Base-by-base conservation (phyloP, 2,329 filamentous ascomycete species). In the Claviceps humidiphila region DNA sequence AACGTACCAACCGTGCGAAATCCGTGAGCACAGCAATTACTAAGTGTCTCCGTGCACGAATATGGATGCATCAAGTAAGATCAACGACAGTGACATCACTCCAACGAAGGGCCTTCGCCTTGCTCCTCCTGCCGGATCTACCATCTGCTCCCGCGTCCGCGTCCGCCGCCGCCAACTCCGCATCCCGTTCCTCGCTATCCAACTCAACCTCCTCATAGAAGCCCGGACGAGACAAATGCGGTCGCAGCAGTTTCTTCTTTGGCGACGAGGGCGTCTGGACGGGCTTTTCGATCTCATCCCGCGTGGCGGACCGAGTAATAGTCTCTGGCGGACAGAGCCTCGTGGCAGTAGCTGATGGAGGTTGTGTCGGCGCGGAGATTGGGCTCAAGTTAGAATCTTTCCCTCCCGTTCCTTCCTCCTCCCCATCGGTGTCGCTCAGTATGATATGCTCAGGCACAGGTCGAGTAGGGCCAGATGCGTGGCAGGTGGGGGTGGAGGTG, bases 171-270 rank as follows among this genome's bases (percentile, higher is more conserved):
- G 56, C 57, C 22, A 62, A 34, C 48, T 53, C 53, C 6, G 57
- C 59, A 14, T 64, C 61, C 1, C 59, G 57, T 52, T 68, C 57
- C 13, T 62, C 57, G 1, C 54, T 56, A 1, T 60, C 57, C 7
- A 63, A 57, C 16, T 63, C 56, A 2, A 64, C 51, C 37, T 66
- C 70, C 26, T 62, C 59, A 55, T 71, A 68, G 59, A 71, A 74
- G 3, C 72, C 71, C 5, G 59, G 59, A 14, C 60, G 60, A 45
- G 67, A 68, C 26, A 59, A 60, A 43, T 65, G 64, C 13, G 71
- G 68, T 39, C 70, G 57, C 54, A 70, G 64, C 13, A 72, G 54
- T 54, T 67, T 73, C 55, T 71, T 74, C 58, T 60, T 65, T 53
- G 53, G 13, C n/a, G 44, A 37, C 7, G 58, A 56, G 3, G 51